These are phyloP conservation scores for Moesziomyces globuligerus DNA, from an alignment of 1,284 basidiomycete species.

Conservation along the genomic window DNA sequence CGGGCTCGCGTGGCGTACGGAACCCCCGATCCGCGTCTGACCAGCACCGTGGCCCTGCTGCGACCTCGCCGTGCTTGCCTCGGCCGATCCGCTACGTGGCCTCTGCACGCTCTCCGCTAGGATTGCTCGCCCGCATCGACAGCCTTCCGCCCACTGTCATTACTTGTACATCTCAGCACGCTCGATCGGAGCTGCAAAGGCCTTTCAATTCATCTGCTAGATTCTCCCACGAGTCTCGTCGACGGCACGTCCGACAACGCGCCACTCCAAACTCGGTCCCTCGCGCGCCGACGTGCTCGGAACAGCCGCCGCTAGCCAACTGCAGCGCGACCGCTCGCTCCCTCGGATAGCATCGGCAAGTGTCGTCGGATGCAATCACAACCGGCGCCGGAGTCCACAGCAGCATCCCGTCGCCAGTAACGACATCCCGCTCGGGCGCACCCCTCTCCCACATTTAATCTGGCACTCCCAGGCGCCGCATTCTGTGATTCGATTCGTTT, in stretches of 20 bases:
- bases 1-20: no score
- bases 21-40: no score
- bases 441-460: not conserved
- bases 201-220: no score
- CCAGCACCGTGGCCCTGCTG: no score
- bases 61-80: not conserved
- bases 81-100: not conserved
- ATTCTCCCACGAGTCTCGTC: no score
- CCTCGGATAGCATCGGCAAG: no score
- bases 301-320: not conserved
- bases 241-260: no score
- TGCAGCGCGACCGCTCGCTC: not conserved
- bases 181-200: not conserved
- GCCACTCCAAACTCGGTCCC: not conserved
- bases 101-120: no score
- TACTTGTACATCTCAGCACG: not conserved
- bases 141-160: not conserved
- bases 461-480: no score
- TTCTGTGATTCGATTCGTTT: no score
- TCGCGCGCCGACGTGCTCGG: not conserved
- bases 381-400: no score
- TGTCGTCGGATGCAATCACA: not conserved
- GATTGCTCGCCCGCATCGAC: not conserved
- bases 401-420: not conserved
- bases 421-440: not conserved